Evolutionary conservation across 1,284 basidiomycete genomes (phyloP), one percentile per base, ranked within the genome.

Genomic region (Tilletia indica): DNA sequence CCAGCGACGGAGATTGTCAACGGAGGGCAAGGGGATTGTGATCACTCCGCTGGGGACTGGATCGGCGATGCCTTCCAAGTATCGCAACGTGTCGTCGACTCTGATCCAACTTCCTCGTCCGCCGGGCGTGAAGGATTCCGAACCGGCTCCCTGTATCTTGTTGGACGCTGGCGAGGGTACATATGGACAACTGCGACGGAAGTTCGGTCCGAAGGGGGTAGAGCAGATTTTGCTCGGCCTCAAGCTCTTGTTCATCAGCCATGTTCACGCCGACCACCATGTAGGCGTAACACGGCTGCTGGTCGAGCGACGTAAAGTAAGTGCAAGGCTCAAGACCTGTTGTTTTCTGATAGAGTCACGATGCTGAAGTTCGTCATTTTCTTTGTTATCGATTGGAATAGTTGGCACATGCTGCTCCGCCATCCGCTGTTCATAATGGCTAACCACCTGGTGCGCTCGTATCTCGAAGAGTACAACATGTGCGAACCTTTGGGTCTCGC

Each of bases 241-340:
- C 42, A 90, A 89, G 75, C 89, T 93, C 80, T 88, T 98, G 39
- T 97, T 91, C 84, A 87, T 97, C 76, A 94, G 92, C 76, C 96
- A 98, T 83, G 89, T 92, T 79, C 95, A 97, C 81, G 95, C 89
- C 0, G 96, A 98, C 82, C 95, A 98, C 83, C 95, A 97, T 82
- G 88, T 92, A 67, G 96, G 96, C 0, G 83, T 96, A 38, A 87
- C 89, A 0, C 89, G 90, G 68, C 85, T 98, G 16, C 87, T 98
- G 12, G 86, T 89, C 0, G 90, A 91, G 86, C 88, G 96, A 70
- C 87, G 88, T 68, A 86, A 87, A 85, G 93, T 94, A 72, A 58
- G 56, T 48, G 47, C 70, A 67, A 72, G 36, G 77, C 56, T 67
- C 14, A 38, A 1, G 19, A 6, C 1, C 14, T 1, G 12, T 36